A percentile compares a stretch with the other conserved stretches of the same genome.
Evolutionary conservation across 2,329 filamentous ascomycete genomes (phyloP).

Genomic region (Aspergillus sp.): DNA sequence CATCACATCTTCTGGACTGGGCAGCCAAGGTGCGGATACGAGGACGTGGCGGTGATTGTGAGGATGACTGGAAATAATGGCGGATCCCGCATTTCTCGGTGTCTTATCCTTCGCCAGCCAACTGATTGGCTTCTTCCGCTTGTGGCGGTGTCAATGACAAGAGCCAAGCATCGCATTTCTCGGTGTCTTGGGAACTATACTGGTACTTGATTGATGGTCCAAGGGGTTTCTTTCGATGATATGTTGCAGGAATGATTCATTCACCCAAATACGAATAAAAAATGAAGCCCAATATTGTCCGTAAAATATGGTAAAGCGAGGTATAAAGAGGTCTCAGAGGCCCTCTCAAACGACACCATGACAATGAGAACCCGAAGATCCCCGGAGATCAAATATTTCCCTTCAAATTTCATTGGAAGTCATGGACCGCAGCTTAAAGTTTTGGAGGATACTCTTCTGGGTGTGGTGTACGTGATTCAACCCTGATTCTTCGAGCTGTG

Average conservation of each 20-base stretch:
- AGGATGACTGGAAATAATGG: neutral
- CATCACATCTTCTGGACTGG: neutral
- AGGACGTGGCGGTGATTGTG: conserved; percentile 8
- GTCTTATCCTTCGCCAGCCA: conserved; percentile 1
- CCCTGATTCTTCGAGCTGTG: neutral
- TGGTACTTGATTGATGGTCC: conserved; percentile 3
- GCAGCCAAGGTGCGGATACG: neutral
- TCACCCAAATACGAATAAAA: neutral
- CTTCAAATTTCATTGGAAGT: neutral
- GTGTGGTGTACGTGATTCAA: neutral
- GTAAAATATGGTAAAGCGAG: neutral
- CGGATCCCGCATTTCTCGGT: conserved; percentile 17
- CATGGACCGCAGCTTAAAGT: neutral
- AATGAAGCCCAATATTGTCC: neutral
- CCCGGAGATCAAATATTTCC: neutral
- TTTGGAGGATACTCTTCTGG: neutral
- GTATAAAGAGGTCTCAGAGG: neutral
- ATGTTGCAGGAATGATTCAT: neutral
- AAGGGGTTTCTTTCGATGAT: neutral
- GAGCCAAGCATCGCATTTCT: conserved; percentile 4
- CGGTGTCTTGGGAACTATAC: conserved; percentile 8
- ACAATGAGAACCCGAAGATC: neutral
- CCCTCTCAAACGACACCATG: neutral
- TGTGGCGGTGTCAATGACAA: conserved; percentile 2
- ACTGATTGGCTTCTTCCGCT: conserved; percentile 2